Evolutionary conservation across 805 yeast genomes (phyloP).

Genomic region (Sugiyamaella floridensis): DNA sequence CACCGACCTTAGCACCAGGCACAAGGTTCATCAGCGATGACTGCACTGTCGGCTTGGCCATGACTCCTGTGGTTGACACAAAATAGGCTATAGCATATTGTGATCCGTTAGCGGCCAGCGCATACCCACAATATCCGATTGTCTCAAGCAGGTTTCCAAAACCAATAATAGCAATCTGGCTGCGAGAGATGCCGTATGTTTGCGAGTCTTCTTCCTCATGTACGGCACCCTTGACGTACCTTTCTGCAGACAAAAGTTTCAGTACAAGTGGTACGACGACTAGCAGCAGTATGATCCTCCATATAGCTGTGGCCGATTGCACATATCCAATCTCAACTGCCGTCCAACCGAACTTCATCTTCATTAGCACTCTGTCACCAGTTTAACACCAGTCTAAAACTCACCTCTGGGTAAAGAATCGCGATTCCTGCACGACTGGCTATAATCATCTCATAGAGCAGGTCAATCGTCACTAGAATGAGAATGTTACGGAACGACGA

Average conservation of each 20-base stretch:
- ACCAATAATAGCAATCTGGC: slow-evolving; percentile 18
- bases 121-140: slow-evolving; percentile 23
- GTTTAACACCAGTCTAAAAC: background rate
- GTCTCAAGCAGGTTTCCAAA: slow-evolving; percentile 21
- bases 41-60: slow-evolving; percentile 26
- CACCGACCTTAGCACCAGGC: slow-evolving; percentile 24
- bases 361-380: background rate
- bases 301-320: slow-evolving; percentile 23
- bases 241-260: slow-evolving; percentile 11
- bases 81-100: slow-evolving; percentile 23
- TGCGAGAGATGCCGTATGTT: slow-evolving; percentile 14
- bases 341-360: slow-evolving; percentile 27
- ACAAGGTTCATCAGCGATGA: slow-evolving; percentile 27
- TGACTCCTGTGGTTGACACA: slow-evolving; percentile 24
- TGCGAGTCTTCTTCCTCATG: slow-evolving; percentile 9
- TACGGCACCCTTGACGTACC: slow-evolving; percentile 9
- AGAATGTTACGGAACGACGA: slow-evolving; percentile 7
- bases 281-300: slow-evolving; percentile 25
- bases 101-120: slow-evolving; percentile 15
- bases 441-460: slow-evolving; percentile 13
- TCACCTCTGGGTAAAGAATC: slow-evolving; percentile 24
- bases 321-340: slow-evolving; percentile 29
- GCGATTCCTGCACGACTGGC: slow-evolving; percentile 15
- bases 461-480: slow-evolving; percentile 10
- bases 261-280: slow-evolving; percentile 23